phyloP scores from a whole-genome alignment of 2,329 filamentous ascomycete species.

The Beauveria brongniartii region DNA sequence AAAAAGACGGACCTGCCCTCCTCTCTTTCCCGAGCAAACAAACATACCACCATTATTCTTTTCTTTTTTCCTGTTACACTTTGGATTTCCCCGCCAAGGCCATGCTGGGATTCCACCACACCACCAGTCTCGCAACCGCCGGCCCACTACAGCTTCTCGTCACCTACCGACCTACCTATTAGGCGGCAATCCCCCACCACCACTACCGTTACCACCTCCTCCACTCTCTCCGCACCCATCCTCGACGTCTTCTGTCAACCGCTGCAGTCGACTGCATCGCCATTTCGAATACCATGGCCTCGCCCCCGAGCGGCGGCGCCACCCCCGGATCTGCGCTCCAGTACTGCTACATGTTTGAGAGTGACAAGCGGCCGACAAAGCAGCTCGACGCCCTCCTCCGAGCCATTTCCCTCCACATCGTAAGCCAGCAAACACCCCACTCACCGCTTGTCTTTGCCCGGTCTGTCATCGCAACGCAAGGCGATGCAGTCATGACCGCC shows the following conservation, averaged over 20 bases:
- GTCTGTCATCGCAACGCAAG: background rate
- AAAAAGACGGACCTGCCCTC: background rate
- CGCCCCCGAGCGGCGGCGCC: conserved; percentile 15
- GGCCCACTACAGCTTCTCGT: background rate
- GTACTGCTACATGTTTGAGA: conserved; percentile 62
- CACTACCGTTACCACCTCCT: background rate
- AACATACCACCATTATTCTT: background rate
- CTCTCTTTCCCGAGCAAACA: background rate
- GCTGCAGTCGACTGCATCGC: conserved; percentile 4
- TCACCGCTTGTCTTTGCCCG: conserved; percentile 3
- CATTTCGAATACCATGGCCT: conserved; percentile 17
- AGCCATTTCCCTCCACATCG: conserved; percentile 62
- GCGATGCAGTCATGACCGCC: background rate
- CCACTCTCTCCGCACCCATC: conserved; percentile 6
- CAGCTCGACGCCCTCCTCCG: conserved; percentile 59
- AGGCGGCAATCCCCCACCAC: conserved; percentile 6
- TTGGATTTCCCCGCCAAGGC: background rate
- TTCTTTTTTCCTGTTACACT: background rate
- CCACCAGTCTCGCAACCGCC: background rate
- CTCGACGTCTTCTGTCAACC: background rate
- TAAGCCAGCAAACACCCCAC: conserved; percentile 33
- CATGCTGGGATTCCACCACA: background rate
- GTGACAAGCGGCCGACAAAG: conserved; percentile 59
- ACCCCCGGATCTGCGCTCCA: conserved; percentile 18
- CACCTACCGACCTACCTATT: background rate